A percentile compares a stretch with the other conserved stretches of the same genome.
Conservation (phyloP, 2,329 filamentous ascomycete genomes). For the Fusarium succisae region DNA sequence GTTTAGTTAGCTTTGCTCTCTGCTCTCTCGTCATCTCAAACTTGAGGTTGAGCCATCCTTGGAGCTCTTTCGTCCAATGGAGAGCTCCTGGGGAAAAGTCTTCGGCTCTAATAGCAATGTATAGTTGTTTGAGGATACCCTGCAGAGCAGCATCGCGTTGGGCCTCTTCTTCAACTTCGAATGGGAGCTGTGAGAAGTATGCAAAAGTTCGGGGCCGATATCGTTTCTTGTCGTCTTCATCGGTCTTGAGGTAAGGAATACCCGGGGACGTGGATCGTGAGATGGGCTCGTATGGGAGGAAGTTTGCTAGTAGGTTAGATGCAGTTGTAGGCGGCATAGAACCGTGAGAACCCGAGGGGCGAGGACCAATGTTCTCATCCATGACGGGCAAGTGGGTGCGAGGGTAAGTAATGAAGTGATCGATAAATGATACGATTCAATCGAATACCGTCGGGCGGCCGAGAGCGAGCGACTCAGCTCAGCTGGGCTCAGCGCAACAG, state of each 20-base stretch:
- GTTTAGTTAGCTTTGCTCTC: constrained; percentile 82
- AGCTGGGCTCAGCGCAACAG: constrained; percentile 34
- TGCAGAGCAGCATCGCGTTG: constrained; percentile 82
- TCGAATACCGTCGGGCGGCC: constrained; percentile 28
- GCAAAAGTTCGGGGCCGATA: constrained; percentile 91
- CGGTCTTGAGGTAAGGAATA: constrained; percentile 60
- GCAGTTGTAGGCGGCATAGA: constrained; percentile 46
- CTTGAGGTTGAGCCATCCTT: constrained; percentile 95
- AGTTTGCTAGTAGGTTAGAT: constrained; percentile 49
- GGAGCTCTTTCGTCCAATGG: constrained; percentile 96
- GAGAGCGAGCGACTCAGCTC: constrained; percentile 25
- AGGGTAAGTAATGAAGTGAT: not conserved
- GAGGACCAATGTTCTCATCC: constrained; percentile 52
- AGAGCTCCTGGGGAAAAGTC: constrained; percentile 94
- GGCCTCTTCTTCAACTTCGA: constrained; percentile 81
- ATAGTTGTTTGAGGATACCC: constrained; percentile 92
- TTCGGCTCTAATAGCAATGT: constrained; percentile 88
- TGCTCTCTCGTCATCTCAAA: constrained; percentile 92
- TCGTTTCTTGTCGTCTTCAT: constrained; percentile 67
- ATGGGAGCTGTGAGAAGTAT: constrained; percentile 91
- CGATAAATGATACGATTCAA: not conserved
- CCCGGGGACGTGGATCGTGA: constrained; percentile 90
- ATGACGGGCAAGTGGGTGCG: constrained; percentile 38
- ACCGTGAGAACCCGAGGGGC: constrained; percentile 44
- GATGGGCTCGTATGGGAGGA: constrained; percentile 70